These are phyloP conservation scores for Penicillium macrosclerotiorum DNA, from an alignment of 495 filamentous ascomycete genomes.

Conservation along the genomic window DNA sequence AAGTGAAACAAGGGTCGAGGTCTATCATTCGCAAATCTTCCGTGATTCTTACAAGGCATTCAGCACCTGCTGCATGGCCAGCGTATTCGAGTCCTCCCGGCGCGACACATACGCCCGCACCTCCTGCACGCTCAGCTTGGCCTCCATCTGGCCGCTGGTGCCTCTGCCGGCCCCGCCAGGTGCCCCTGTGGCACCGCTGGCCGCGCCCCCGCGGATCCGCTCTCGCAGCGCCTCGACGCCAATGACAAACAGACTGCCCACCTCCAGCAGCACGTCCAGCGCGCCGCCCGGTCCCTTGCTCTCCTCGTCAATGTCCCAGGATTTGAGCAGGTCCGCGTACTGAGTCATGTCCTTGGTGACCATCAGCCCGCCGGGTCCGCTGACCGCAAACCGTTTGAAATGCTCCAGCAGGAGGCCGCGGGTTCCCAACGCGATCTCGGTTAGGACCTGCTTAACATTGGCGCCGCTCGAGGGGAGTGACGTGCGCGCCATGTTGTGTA, in stretches of 20 bases:
- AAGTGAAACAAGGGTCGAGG: too few relatives aligned
- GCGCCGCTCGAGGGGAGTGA: constrained; percentile 69
- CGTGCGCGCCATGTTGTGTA: constrained; percentile 56
- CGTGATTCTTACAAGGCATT: constrained; percentile 43
- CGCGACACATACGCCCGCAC: constrained; percentile 78
- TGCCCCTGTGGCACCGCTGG: constrained; percentile 25
- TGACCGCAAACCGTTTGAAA: constrained; percentile 89
- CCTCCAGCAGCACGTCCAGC: constrained; percentile 85
- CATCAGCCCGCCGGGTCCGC: constrained; percentile 87
- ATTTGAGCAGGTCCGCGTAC: constrained; percentile 78
- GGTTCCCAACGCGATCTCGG: constrained; percentile 81
- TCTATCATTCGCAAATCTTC: too few relatives aligned
- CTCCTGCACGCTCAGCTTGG: constrained; percentile 62
- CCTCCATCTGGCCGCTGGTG: constrained; percentile 38
- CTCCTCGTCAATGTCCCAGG: constrained; percentile 72
- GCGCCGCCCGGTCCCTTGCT: constrained; percentile 53
- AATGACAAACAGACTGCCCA: constrained; percentile 96
- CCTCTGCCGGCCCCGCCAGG: constrained; percentile 23
- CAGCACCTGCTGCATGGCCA: constrained; percentile 79
- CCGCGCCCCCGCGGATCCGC: constrained; percentile 58
- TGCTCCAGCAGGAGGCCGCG: constrained; percentile 81
- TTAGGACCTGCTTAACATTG: constrained; percentile 73
- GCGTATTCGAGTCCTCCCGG: constrained; percentile 76
- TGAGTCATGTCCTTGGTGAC: constrained; percentile 93
- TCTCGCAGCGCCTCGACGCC: constrained; percentile 84